Evolutionary conservation across 768 basidiomycete genomes (phyloP), one percentile per base, ranked within the genome.

Genomic region (Bullera alba): DNA sequence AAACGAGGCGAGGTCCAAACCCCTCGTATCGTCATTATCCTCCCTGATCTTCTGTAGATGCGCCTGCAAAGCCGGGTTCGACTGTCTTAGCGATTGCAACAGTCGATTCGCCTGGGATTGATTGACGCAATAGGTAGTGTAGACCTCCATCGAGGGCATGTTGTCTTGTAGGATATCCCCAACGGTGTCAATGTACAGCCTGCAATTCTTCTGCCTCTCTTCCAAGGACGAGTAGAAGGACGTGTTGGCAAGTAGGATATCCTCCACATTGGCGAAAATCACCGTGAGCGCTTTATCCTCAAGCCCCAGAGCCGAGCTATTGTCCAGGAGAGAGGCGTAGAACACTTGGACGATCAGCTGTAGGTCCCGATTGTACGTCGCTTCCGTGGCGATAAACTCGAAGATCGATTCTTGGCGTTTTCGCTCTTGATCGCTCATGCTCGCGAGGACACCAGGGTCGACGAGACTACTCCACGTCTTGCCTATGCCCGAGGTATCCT

Each of bases 331-430:
- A 52, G 80, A 82, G 0, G 84, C 82, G 72, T 91, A 93, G 74
- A 95, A 97, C 14, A 84, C 79, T 79, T 87, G 86, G 17, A 96
- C 88, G 53, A 92, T 83, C 27, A 93, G 78, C 64, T 99, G 93
- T 25, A 96, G 72, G 68, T 92, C 87, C 21, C 89, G 79, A 38
- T 96, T 89, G 63, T 95, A 99, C 0, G 86, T 81, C 6, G 77
- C 79, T 70, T 99, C 93, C 0, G 93, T 97, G 5, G 79, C 79
- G 58, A 97, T 93, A 46, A 97, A 78, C 74, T 99, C 93, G 59
- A 96, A 97, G 45, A 95, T 93, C 0, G 87, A 85, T 77, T 97
- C 93, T 73, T 96, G 93, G 47, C 92, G 79, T 51, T 82, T 83
- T 38, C 92, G 78, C 69, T 97, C 93, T 21, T 76, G 76, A 0